These are phyloP conservation scores for Penicillium sp. DNA, from an alignment of 2,329 filamentous ascomycete genomes.

Conservation along the genomic window DNA sequence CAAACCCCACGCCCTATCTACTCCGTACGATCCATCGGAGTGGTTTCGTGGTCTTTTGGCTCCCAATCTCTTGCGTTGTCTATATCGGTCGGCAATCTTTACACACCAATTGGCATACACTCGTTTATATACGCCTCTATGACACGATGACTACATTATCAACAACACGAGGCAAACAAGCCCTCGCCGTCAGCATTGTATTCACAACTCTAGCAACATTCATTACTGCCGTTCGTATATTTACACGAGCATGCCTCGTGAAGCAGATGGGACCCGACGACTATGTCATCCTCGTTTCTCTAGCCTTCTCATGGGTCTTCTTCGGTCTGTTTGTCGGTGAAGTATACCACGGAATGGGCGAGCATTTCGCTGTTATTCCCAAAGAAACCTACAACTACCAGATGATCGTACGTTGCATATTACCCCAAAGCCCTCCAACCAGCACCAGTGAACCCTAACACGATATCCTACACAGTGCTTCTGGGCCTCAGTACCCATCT, in stretches of 20 bases:
- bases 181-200: constrained; percentile 29
- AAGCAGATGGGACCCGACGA: constrained; percentile 38
- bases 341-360: constrained; percentile 31
- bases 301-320: constrained; percentile 32
- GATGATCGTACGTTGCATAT: constrained; percentile 25
- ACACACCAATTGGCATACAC: neutral
- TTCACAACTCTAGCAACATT: constrained; percentile 32
- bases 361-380: constrained; percentile 24
- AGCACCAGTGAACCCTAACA: neutral
- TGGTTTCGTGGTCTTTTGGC: neutral
- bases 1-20: neutral
- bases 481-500: constrained; percentile 34
- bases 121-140: constrained; percentile 7
- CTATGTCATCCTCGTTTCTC: constrained; percentile 36
- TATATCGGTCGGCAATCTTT: neutral
- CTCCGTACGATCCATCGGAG: neutral
- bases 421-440: neutral
- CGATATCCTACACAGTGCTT: constrained; percentile 22
- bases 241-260: constrained; percentile 35
- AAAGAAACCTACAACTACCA: constrained; percentile 17
- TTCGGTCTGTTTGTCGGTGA: constrained; percentile 32
- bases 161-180: constrained; percentile 26
- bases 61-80: neutral
- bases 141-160: constrained; percentile 27
- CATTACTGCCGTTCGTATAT: constrained; percentile 41